Evolutionary conservation across 106 monocot species (phyloP), one percentile per base, ranked within the genome.

Genomic region (Apostasia shenzhenica): DNA sequence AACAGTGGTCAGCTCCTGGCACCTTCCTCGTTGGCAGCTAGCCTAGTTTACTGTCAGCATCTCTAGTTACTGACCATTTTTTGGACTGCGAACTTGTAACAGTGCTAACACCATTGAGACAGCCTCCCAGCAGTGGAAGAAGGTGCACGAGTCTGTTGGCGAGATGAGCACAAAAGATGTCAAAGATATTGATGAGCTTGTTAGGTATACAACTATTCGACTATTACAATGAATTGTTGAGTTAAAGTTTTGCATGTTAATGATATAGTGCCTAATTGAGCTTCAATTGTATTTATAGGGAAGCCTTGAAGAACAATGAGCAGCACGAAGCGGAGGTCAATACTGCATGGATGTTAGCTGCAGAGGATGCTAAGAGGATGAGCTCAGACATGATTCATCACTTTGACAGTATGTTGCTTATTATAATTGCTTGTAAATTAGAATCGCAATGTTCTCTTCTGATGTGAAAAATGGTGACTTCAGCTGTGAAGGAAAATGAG

Each of bases 81-180:
- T 9, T 58, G 48, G 4, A 5, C 13, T 8, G 61, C 14, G 42
- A 7, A 59, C 53, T 72, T 65, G 3, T 10, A n/a, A 8, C 81
- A 99, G 99, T 63, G 79, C 67, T 37, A 75, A 68, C 49, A 80
- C 75, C 61, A 70, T 82, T 61, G 87, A 90, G 63, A 57, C 72
- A 55, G 87, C 85, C 59, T 83, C 79, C 51, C 74, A 93, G 54
- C 87, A 90, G n/a, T 81, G 73, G 85, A 88, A 90, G 70, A 82
- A 88, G 45, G 82, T 81, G 42, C 73, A 80, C 13, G 67, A 56
- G 12, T 76, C 81, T 47, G 67, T 81, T 2, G 76, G 49, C 42
- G 80, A 87, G 14, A 81, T 84, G 70, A 72, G 82, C 66, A 66
- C 57, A 42, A 79, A 86, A 67, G 82, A 90, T 75, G 65, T 81